Evolutionary conservation across 2,329 filamentous ascomycete species (phyloP).

Genomic region (Monilinia vaccinii-corymbosi): DNA sequence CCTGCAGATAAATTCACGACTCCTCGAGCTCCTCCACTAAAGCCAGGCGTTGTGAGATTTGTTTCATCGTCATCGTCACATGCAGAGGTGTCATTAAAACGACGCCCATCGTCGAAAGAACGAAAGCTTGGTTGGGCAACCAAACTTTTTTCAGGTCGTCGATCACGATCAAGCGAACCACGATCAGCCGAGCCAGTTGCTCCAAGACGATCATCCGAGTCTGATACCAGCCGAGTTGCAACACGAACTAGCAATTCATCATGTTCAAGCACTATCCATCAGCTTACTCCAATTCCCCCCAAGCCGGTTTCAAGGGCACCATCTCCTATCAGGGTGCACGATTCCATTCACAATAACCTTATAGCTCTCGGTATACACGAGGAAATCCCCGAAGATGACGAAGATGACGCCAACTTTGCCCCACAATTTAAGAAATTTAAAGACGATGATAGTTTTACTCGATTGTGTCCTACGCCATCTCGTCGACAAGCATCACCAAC

Average conservation of each 20-base stretch:
- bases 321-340: constrained; percentile 6
- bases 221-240: constrained; percentile 11
- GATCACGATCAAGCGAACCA: constrained; percentile 22
- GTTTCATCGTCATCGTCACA: background rate
- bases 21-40: constrained; percentile 49
- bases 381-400: constrained; percentile 43
- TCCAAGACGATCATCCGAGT: constrained; percentile 1
- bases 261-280: background rate
- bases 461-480: constrained; percentile 23
- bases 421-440: constrained; percentile 25
- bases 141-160: constrained; percentile 1
- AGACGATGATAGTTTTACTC: constrained; percentile 20
- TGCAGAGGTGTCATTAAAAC: background rate
- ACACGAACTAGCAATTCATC: background rate
- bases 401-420: constrained; percentile 57
- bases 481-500: constrained; percentile 11
- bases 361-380: constrained; percentile 34
- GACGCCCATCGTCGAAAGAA: constrained; percentile 4
- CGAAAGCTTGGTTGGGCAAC: constrained; percentile 12
- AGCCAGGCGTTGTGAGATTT: constrained; percentile 35
- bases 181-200: no score
- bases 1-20: constrained; percentile 67
- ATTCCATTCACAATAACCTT: background rate
- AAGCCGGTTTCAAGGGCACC: constrained; percentile 17
- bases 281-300: background rate